Percentiles rank a stretch among this genome's conserved stretches.
Conservation (phyloP, 495 filamentous ascomycete species). For the Oidiodendron maius region DNA sequence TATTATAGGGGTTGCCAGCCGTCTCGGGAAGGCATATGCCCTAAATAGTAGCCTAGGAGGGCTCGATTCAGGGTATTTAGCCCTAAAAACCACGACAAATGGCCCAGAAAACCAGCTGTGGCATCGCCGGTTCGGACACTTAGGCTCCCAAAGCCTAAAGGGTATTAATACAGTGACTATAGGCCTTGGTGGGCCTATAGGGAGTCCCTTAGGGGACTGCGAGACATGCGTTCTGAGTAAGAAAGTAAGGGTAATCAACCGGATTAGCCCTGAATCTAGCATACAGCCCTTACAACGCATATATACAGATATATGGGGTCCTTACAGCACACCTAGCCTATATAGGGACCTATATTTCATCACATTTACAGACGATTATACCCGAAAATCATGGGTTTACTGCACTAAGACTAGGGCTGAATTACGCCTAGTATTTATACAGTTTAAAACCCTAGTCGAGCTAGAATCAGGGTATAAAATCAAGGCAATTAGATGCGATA, state of each 20-base stretch:
- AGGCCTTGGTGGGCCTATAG: neutral
- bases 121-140: neutral
- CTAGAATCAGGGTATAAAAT: constrained; percentile 4
- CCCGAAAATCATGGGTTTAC: constrained; percentile 3
- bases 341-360: neutral
- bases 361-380: constrained; percentile 1
- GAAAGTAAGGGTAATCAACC: neutral
- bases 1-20: neutral
- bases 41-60: neutral
- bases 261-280: neutral
- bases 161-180: neutral
- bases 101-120: neutral
- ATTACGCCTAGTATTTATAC: neutral
- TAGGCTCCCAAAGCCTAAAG: neutral
- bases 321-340: neutral
- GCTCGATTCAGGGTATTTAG: no score
- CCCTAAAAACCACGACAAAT: neutral
- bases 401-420: neutral
- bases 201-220: neutral
- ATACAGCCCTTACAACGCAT: neutral
- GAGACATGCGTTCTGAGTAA: neutral
- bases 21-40: neutral
- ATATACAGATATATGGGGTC: neutral
- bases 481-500: constrained; percentile 5
- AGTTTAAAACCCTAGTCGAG: neutral